A percentile compares a stretch with the other conserved stretches of the same genome.
Evolutionary conservation across 2,329 filamentous ascomycete genomes (phyloP).

Genomic region (Phaeophleospora eucalypticola): DNA sequence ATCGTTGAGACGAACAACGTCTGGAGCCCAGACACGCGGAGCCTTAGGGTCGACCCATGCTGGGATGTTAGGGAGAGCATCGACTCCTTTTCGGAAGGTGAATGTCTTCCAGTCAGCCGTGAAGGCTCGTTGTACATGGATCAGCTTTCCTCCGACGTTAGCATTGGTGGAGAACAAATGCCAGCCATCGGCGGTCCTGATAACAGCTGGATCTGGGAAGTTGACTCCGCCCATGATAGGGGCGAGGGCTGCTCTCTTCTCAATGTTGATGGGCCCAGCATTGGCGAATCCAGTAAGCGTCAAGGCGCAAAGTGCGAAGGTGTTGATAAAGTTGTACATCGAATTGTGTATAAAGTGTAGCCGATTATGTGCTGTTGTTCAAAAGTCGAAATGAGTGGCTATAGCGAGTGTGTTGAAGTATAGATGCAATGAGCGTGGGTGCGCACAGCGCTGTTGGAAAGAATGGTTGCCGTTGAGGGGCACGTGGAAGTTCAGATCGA

Average conservation of each 20-base stretch:
- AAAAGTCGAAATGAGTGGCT: background rate
- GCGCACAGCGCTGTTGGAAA: background rate
- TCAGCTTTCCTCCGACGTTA: slow-evolving; percentile 29
- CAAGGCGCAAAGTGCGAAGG: slow-evolving; percentile 10
- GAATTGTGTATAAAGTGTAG: background rate
- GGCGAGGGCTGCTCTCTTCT: background rate
- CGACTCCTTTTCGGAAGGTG: slow-evolving; percentile 35
- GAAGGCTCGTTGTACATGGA: slow-evolving; percentile 38
- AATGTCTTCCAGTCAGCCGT: slow-evolving; percentile 36
- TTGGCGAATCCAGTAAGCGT: background rate
- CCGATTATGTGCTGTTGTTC: too few species aligned
- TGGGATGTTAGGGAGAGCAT: slow-evolving; percentile 51
- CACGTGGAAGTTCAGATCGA: background rate
- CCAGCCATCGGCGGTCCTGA: slow-evolving; percentile 33
- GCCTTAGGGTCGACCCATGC: slow-evolving; percentile 48
- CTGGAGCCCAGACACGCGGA: slow-evolving; percentile 58
- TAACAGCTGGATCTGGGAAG: slow-evolving; percentile 45
- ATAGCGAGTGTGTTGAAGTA: background rate
- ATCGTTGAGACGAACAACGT: slow-evolving; percentile 45
- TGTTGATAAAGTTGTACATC: background rate
- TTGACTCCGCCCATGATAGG: slow-evolving; percentile 30
- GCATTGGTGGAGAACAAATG: slow-evolving; percentile 39
- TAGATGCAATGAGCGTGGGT: background rate
- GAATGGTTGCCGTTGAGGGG: background rate
- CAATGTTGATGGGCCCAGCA: background rate